phyloP scores from a whole-genome alignment of 129 eudicot genomes.

The Erigeron canadensis region DNA sequence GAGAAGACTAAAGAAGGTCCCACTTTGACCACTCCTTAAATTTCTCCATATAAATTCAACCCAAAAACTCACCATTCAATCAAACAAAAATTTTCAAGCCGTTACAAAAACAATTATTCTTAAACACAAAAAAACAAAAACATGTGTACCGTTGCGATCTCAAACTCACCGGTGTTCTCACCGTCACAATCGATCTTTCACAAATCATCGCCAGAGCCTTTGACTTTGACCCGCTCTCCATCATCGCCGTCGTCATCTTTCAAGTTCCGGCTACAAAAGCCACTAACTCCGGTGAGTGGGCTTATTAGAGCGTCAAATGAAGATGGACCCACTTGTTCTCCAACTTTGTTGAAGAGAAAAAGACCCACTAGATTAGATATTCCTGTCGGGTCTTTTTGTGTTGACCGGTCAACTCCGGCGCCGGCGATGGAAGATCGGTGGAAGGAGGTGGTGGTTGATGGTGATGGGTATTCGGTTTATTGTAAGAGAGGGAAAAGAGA shows the following conservation, averaged over 20 bases:
- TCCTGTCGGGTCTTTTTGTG: constrained; percentile 46
- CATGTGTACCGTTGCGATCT: constrained; percentile 65
- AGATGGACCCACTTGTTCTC: constrained; percentile 18
- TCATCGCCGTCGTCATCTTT: constrained; percentile 48
- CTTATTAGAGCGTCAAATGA: constrained; percentile 40
- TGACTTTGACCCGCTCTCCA: constrained; percentile 38
- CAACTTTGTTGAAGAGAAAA: constrained; percentile 59
- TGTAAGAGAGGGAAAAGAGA: constrained; percentile 88
- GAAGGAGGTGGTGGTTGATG: constrained; percentile 56
- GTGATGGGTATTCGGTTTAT: constrained; percentile 79
- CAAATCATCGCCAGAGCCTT: constrained; percentile 47
- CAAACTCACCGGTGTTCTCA: constrained; percentile 71
- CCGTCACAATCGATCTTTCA: constrained; percentile 48
- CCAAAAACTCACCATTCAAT: not conserved
- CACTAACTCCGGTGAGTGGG: constrained; percentile 39
- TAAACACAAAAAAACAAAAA: constrained; percentile 9
- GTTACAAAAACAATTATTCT: constrained; percentile 32
- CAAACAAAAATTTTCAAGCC: constrained; percentile 43
- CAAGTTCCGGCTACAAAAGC: constrained; percentile 49
- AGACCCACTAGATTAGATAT: constrained; percentile 78
- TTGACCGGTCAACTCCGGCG: constrained; percentile 22
- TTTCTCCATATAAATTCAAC: constrained; percentile 19
- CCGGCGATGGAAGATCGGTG: constrained; percentile 26
- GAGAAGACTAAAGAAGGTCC: constrained; percentile 23
- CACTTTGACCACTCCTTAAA: constrained; percentile 33